A percentile compares a stretch with the other conserved stretches of the same genome.
Evolutionary conservation across 1,284 basidiomycete genomes (phyloP).

Genomic region (Sanghuangporus sanghuang): DNA sequence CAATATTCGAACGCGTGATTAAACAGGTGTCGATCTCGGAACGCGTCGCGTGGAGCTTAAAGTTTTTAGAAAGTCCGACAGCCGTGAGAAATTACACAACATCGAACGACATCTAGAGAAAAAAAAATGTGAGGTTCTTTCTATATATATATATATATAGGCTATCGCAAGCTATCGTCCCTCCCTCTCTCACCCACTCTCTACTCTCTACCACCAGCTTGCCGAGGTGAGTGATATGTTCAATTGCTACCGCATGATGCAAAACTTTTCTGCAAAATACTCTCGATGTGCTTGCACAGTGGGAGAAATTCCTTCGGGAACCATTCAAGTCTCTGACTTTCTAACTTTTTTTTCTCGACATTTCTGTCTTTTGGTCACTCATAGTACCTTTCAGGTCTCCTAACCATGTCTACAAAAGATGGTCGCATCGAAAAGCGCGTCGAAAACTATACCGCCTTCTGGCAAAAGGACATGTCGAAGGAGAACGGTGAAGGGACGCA

Average conservation of each 20-base stretch:
- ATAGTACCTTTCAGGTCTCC: constrained; percentile 4
- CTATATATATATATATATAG: not conserved
- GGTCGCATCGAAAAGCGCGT: constrained; percentile 82
- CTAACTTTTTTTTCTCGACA: constrained; percentile 9
- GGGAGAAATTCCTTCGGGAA: constrained; percentile 58
- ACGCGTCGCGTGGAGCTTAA: not conserved
- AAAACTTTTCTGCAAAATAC: constrained; percentile 36
- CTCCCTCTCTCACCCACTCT: not conserved
- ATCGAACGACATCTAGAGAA: constrained; percentile 4
- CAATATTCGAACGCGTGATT: not conserved
- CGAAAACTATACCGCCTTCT: constrained; percentile 90
- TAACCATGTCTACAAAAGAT: constrained; percentile 42
- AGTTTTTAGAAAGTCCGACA: not conserved
- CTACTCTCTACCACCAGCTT: not conserved
- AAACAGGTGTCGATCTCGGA: not conserved
- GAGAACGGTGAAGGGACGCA: constrained; percentile 69
- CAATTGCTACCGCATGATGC: constrained; percentile 5
- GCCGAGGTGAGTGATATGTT: constrained; percentile 6
- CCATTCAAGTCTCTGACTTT: constrained; percentile 73
- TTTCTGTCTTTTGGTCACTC: not conserved
- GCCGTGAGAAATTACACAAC: not conserved
- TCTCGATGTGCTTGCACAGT: constrained; percentile 53
- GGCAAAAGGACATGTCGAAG: constrained; percentile 81
- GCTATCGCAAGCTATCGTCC: not conserved
- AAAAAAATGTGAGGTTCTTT: not conserved